Evolutionary conservation across 345 rosid species (phyloP), one percentile per base, ranked within the genome.

Genomic region (Anacardium occidentale): DNA sequence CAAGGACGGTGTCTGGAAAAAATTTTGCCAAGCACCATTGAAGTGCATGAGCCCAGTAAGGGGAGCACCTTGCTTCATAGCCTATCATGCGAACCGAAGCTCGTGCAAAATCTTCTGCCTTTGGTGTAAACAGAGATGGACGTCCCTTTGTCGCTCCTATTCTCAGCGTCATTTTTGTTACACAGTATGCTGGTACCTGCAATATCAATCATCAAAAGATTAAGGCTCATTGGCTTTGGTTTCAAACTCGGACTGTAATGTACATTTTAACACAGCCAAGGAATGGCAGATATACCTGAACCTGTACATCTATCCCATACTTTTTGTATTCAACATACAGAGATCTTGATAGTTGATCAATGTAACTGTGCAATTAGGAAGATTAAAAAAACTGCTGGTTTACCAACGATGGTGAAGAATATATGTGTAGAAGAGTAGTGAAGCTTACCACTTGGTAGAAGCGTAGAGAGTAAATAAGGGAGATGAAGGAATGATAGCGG

Each of bases 271-370:
- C n/a, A n/a, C n/a, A n/a, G n/a, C n/a, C n/a, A n/a, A n/a, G n/a
- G n/a, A n/a, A n/a, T n/a, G n/a, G n/a, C n/a, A n/a, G n/a, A 24
- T 14, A 13, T 44, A 85, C 89, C 85, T 88, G 87, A 63, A 87
- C 84, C 44, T 84, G 88, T 9, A 84, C 59, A 60, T 86, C 84
- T 7, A 86, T 75, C 64, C 90, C 86, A 0, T 71, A 73, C 29
- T 75, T 47, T 74, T 76, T 73, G 69, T 84, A 88, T 25, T 88
- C 90, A 62, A 88, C 91, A 12, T 81, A 73, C 20, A 94, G 69
- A 32, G 88, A 86, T 85, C 90, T 85, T n/a, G 97, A 94, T 4
- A 94, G 62, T 64, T 82, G 85, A 74, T 94, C 97, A 4, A 88
- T 70, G 55, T 88, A 94, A 0, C 98, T 94, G 68, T 44, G 53